Evolutionary conservation across 2,329 filamentous ascomycete genomes (phyloP).

Genomic region (Amauroascus niger): DNA sequence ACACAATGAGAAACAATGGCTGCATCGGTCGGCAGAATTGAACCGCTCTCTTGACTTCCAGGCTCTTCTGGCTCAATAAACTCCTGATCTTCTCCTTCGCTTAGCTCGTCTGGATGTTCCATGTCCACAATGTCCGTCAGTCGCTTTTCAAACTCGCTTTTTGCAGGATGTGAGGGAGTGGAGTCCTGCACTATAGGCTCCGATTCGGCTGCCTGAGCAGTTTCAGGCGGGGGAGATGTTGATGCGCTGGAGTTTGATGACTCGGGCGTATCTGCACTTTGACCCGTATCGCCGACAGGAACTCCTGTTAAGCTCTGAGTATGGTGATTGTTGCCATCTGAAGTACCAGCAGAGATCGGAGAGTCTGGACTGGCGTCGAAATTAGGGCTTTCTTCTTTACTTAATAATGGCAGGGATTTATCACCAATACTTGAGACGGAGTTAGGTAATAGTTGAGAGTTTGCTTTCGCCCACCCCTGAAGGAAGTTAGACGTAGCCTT

Average conservation of each 20-base stretch:
- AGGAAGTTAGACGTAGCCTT: constrained; percentile 46
- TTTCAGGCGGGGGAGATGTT: neutral
- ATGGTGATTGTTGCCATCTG: neutral
- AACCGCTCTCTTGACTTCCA: neutral
- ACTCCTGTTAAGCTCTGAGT: neutral
- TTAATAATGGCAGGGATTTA: neutral
- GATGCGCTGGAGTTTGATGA: neutral
- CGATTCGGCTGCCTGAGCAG: neutral
- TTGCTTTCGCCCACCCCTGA: constrained; percentile 18
- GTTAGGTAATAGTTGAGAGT: neutral
- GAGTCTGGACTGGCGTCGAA: neutral
- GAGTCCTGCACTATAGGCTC: neutral
- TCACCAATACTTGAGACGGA: no score
- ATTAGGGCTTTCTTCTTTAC: neutral
- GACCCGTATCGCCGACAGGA: neutral
- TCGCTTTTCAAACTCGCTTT: constrained; percentile 13
- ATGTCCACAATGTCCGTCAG: constrained; percentile 21
- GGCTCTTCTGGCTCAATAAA: constrained; percentile 17
- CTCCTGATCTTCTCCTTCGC: constrained; percentile 23
- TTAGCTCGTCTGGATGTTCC: constrained; percentile 28
- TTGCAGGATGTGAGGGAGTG: neutral
- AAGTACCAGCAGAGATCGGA: neutral
- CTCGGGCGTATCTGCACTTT: neutral
- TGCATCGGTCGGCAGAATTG: neutral
- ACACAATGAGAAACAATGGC: neutral